Evolutionary conservation across 768 basidiomycete species (phyloP).

Genomic region (Myochromella boudieri): DNA sequence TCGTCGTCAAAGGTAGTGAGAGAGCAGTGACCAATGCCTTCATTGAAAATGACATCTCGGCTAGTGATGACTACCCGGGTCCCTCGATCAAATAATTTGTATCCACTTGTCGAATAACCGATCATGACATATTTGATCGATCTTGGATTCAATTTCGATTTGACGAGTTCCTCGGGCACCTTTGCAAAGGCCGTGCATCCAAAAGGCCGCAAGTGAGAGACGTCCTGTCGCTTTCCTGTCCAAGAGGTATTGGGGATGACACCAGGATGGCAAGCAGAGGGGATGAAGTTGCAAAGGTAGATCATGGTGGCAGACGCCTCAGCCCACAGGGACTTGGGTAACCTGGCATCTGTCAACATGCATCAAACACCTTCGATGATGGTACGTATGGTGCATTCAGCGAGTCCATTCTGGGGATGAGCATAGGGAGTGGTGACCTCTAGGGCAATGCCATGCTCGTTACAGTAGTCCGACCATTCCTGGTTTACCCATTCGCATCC

Average conservation of each 20-base stretch:
- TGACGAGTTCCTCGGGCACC: background rate
- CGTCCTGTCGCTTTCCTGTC: background rate
- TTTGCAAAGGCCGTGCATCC: background rate
- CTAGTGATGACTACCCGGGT: too few species aligned
- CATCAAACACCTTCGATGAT: background rate
- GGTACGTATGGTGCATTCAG: background rate
- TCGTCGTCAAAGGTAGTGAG: background rate
- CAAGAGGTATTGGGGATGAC: background rate
- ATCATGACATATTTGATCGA: background rate
- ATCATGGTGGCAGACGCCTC: background rate
- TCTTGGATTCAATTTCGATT: background rate
- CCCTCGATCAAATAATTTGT: background rate
- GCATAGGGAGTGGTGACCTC: background rate
- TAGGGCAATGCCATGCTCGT: background rate
- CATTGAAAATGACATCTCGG: background rate
- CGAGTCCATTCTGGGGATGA: background rate
- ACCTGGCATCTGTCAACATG: background rate
- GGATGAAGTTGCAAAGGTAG: background rate
- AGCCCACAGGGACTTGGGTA: background rate
- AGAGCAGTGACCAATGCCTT: background rate
- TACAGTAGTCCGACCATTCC: background rate
- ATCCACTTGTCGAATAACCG: too few species aligned
- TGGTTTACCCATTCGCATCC: slow-evolving; percentile 1
- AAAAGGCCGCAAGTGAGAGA: background rate
- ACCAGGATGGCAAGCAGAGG: background rate